Base-by-base conservation (phyloP, 2,329 filamentous ascomycete species). In the Trichoderma cornu-damae region DNA sequence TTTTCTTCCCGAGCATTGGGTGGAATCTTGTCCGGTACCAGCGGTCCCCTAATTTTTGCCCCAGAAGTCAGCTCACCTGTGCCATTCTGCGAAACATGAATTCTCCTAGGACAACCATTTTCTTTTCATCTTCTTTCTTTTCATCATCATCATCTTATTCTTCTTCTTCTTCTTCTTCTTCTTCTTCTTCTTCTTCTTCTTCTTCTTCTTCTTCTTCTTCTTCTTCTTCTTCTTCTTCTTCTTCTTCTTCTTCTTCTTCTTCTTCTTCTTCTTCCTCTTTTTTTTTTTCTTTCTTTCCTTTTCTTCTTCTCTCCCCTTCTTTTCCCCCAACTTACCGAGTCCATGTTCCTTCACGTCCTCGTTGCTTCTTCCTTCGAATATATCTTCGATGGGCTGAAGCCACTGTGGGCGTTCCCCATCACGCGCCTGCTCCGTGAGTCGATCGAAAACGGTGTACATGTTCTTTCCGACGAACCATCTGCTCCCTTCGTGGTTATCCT, bases 21-120 rank as follows among this genome's bases (percentile, higher is more conserved):
- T 89, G 77, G 60, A 91, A 83, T 6, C 87, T 80, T 1, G 87
- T 91, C 43, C 87, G 80, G 65, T 86, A 90, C 78, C 84, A 90
- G 3, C 85, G 80, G 22, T 81, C 78, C 40, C 80, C 78, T 81
- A 64, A n/a, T n/a, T n/a, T n/a, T n/a, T 5, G 24, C 12, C 18
- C 0, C 40, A 44, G n/a, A 18, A 18, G 55, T 61, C 28, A 61
- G 60, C 20, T 20, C 16, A 9, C 6, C n/a, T n/a, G n/a, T n/a
- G n/a, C n/a, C n/a, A n/a, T n/a, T n/a, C n/a, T n/a, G n/a, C n/a
- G n/a, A n/a, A n/a, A n/a, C n/a, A n/a, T n/a, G n/a, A n/a, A n/a
- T n/a, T n/a, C n/a, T n/a, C n/a, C n/a, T n/a, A n/a, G n/a, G n/a
- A 35, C 28, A n/a, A 8, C n/a, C 12, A 34, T 6, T 38, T 28